Percentiles rank a stretch among this genome's conserved stretches.
phyloP scores from a whole-genome alignment of 495 filamentous ascomycete species.

The Beverwykella pulmonaria region DNA sequence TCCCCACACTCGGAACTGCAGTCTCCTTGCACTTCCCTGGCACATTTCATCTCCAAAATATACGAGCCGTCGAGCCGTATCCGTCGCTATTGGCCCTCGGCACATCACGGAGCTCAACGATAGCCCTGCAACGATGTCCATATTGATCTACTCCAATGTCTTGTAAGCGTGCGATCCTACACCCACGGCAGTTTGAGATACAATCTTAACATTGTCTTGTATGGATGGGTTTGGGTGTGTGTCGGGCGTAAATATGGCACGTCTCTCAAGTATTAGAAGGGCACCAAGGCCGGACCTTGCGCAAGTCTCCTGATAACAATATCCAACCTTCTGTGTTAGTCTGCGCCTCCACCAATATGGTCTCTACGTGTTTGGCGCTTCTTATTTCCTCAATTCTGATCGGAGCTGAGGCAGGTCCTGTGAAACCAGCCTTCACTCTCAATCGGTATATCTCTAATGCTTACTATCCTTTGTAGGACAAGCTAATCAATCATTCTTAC shows the following conservation, averaged over 20 bases:
- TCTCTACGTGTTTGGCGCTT: not conserved
- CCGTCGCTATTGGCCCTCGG: not conserved
- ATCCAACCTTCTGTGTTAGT: not conserved
- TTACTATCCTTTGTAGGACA: no score
- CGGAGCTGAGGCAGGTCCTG: constrained; percentile 9
- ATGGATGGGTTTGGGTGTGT: not conserved
- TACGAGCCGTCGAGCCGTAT: not conserved
- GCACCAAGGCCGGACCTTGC: not conserved
- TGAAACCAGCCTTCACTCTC: constrained; percentile 24
- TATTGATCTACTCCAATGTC: constrained; percentile 5
- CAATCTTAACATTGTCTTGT: not conserved
- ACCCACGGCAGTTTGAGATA: constrained; percentile 13
- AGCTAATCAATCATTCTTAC: no score
- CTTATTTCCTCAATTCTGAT: not conserved
- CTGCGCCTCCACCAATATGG: not conserved
- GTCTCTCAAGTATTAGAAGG: constrained; percentile 7
- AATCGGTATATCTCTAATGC: constrained; percentile 8
- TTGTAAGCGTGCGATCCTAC: not conserved
- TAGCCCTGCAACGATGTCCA: not conserved
- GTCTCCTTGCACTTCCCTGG: not conserved
- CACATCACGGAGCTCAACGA: not conserved
- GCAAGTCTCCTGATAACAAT: not conserved
- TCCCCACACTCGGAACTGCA: constrained; percentile 1
- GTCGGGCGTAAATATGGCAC: not conserved
- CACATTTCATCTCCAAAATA: constrained; percentile 7